Percentiles rank a stretch among this genome's conserved stretches.
phyloP scores from a whole-genome alignment of 257 asterid species.

The Scutellaria galericulata region DNA sequence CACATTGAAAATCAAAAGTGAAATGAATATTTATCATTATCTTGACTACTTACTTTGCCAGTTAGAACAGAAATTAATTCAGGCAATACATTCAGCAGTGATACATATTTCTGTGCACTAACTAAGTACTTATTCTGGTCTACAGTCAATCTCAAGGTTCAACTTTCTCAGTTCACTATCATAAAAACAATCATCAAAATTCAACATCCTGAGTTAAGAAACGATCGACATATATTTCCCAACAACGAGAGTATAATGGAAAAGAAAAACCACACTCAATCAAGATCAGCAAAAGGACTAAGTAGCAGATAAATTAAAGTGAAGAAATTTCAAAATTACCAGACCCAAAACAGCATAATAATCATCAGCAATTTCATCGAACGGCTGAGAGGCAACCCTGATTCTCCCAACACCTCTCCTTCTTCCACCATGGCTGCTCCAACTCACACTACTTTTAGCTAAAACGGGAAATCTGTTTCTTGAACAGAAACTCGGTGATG shows the following conservation, averaged over 20 bases:
- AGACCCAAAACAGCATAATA: constrained; percentile 84
- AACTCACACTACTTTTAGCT: constrained; percentile 44
- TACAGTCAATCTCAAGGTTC: not conserved
- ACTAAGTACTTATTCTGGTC: not conserved
- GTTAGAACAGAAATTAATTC: not conserved
- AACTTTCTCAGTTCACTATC: constrained; percentile 6
- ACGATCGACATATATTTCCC: too few species aligned
- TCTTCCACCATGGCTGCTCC: constrained; percentile 54
- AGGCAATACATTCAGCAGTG: too few species aligned
- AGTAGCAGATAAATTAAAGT: not conserved
- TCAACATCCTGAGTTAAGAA: too few species aligned
- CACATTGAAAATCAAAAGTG: constrained; percentile 18
- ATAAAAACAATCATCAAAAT: too few species aligned
- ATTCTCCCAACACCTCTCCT: constrained; percentile 55
- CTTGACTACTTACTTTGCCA: not conserved
- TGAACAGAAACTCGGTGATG: constrained; percentile 48
- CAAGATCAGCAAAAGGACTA: constrained; percentile 16
- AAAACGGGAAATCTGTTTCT: constrained; percentile 47
- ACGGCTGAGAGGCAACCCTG: constrained; percentile 60
- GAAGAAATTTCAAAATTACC: constrained; percentile 46
- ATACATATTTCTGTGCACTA: not conserved
- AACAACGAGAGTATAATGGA: too few species aligned
- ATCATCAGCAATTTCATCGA: constrained; percentile 74
- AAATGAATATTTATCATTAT: constrained; percentile 3
- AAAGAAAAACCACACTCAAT: not conserved